A percentile compares a stretch with the other conserved stretches of the same genome.
Conservation (phyloP, 352 stramenopile genomes). For the Peronosclerospora sorghi region DNA sequence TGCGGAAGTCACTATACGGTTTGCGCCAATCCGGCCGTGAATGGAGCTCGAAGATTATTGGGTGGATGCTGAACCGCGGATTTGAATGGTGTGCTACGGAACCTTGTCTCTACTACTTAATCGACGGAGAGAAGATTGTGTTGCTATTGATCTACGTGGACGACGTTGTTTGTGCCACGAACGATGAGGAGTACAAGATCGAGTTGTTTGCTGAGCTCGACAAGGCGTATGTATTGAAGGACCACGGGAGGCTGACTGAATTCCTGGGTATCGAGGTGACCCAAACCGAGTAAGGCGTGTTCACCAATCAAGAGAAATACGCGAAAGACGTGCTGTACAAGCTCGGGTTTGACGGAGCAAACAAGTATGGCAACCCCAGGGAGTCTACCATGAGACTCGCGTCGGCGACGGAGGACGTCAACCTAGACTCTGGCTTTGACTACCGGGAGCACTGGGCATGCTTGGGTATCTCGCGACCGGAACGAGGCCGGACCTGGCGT, state of each 20-base stretch:
- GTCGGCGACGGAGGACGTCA: neutral
- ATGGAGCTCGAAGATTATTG: neutral
- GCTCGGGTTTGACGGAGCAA: neutral
- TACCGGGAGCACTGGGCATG: slow-evolving; percentile 12
- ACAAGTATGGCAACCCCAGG: slow-evolving; percentile 3
- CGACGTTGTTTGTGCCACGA: neutral
- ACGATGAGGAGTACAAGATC: neutral
- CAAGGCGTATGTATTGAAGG: neutral
- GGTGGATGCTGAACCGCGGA: neutral
- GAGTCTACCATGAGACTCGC: slow-evolving; percentile 4
- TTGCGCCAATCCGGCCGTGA: slow-evolving; percentile 1
- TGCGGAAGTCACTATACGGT: slow-evolving; percentile 2
- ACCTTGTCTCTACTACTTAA: slow-evolving; percentile 1
- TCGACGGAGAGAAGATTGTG: neutral
- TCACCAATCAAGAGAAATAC: neutral
- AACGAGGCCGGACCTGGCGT: slow-evolving; percentile 15
- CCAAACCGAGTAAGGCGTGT: neutral
- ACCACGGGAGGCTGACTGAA: neutral
- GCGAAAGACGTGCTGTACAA: neutral
- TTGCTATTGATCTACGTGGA: neutral
- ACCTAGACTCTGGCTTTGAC: neutral
- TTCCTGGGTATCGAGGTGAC: neutral
- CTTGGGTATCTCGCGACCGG: slow-evolving; percentile 20
- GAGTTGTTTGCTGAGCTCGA: neutral
- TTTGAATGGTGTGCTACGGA: neutral